These are phyloP conservation scores for Nadsonia commutata DNA, from an alignment of 1,139 yeast genomes.

Conservation along the genomic window DNA sequence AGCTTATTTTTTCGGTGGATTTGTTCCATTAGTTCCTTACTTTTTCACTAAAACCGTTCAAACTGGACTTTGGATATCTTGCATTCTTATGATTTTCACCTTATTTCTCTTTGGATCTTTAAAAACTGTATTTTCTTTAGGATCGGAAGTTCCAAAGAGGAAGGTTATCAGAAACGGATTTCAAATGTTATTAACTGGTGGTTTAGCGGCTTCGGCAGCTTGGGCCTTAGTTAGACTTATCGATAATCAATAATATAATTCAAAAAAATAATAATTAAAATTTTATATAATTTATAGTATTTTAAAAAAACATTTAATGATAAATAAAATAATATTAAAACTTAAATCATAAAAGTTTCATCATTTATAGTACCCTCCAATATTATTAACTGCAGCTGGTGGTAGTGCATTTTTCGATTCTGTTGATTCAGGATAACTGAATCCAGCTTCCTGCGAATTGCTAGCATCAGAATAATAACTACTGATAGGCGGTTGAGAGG, in stretches of 20 bases:
- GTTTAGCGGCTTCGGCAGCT: slow-evolving; percentile 93
- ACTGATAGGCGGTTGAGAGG: background rate
- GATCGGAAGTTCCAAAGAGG: slow-evolving; percentile 48
- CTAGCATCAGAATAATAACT: background rate
- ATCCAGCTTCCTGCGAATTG: too few species aligned
- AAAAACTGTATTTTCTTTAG: slow-evolving; percentile 75
- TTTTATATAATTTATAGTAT: too few species aligned
- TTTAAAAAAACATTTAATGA: too few species aligned
- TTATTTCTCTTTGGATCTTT: slow-evolving; percentile 75
- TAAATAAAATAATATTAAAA: too few species aligned
- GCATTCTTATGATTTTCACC: slow-evolving; percentile 70
- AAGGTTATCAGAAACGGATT: slow-evolving; percentile 65
- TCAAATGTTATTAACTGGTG: slow-evolving; percentile 88
- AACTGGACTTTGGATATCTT: slow-evolving; percentile 62
- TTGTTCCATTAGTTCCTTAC: slow-evolving; percentile 66
- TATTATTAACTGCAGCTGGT: too few species aligned
- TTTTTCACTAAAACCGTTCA: slow-evolving; percentile 62
- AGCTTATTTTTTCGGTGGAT: slow-evolving; percentile 66
- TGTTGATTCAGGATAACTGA: too few species aligned
- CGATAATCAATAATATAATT: too few species aligned
- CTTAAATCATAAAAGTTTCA: too few species aligned
- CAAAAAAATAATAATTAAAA: too few species aligned
- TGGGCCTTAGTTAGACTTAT: slow-evolving; percentile 80
- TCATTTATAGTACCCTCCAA: too few species aligned
- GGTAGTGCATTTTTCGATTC: too few species aligned